These are phyloP conservation scores for Macadamia integrifolia DNA, from an alignment of 164 flowering plant species.

Conservation along the genomic window DNA sequence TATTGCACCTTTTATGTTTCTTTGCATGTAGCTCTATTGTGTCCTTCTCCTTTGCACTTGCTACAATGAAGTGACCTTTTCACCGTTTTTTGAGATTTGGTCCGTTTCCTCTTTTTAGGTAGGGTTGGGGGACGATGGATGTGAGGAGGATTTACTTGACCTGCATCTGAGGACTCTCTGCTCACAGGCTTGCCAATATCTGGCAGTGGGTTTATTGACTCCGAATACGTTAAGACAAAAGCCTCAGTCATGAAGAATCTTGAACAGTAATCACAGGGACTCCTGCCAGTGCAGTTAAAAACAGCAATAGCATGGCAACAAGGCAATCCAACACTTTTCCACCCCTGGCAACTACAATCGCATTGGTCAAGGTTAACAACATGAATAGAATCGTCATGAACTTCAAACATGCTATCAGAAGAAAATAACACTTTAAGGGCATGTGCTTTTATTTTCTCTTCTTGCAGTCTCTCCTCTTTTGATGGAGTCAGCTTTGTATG, in stretches of 20 bases:
- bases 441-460: slow-evolving; percentile 30
- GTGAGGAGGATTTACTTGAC: slow-evolving; percentile 41
- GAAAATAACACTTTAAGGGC: slow-evolving; percentile 43
- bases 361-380: slow-evolving; percentile 38
- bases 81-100: slow-evolving; percentile 11
- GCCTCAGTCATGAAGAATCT: slow-evolving; percentile 35
- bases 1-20: slow-evolving; percentile 13
- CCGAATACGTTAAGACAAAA: slow-evolving; percentile 37
- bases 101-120: slow-evolving; percentile 30
- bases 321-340: slow-evolving; percentile 56
- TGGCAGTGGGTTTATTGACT: slow-evolving; percentile 40
- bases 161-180: slow-evolving; percentile 17
- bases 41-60: slow-evolving; percentile 51
- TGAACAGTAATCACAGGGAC: slow-evolving; percentile 44
- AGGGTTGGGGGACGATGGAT: slow-evolving; percentile 24
- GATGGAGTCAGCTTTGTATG: slow-evolving; percentile 41
- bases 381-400: slow-evolving; percentile 34
- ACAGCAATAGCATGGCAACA: slow-evolving; percentile 69
- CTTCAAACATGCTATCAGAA: slow-evolving; percentile 48
- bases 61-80: slow-evolving; percentile 44
- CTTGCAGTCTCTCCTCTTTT: slow-evolving; percentile 39
- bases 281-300: slow-evolving; percentile 30
- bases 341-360: slow-evolving; percentile 49
- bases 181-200: slow-evolving; percentile 12
- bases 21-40: slow-evolving; percentile 57